A percentile compares a stretch with the other conserved stretches of the same genome.
These are phyloP conservation scores for Tricholoma hemisulphureum DNA, from an alignment of 768 basidiomycete species.

Conservation along the genomic window DNA sequence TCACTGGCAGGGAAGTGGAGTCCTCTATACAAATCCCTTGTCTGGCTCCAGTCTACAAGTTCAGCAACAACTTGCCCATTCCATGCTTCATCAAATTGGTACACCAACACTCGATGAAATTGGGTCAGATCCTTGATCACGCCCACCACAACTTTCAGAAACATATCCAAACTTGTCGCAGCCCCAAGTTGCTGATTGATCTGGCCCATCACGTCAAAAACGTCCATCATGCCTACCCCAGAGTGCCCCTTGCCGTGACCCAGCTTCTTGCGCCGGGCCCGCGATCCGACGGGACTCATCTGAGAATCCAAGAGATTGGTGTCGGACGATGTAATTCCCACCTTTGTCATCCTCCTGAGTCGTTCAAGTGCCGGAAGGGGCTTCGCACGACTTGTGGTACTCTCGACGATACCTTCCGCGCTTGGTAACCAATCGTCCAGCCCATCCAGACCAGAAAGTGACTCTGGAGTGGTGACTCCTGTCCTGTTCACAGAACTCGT, in stretches of 20 bases:
- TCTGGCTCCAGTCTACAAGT: conserved; percentile 73
- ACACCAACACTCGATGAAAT: conserved; percentile 79
- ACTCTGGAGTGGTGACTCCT: neutral
- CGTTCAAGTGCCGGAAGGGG: conserved; percentile 72
- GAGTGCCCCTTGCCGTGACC: conserved; percentile 14
- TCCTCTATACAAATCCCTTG: conserved; percentile 70
- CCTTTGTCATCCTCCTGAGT: conserved; percentile 47
- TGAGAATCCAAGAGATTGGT: neutral
- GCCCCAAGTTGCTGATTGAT: conserved; percentile 77
- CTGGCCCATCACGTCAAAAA: conserved; percentile 74
- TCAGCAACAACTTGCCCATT: conserved; percentile 80
- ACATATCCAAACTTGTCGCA: conserved; percentile 62
- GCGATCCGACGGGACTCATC: conserved; percentile 1
- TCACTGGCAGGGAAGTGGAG: conserved; percentile 70
- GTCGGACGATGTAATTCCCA: conserved; percentile 10
- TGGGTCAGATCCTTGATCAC: conserved; percentile 74
- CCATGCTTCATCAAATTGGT: conserved; percentile 80
- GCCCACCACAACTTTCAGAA: conserved; percentile 72
- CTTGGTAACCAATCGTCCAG: conserved; percentile 42
- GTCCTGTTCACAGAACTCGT: neutral
- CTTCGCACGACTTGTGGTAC: conserved; percentile 65
- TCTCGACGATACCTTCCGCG: conserved; percentile 63
- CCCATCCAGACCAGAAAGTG: conserved; percentile 8
- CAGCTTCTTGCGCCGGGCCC: conserved; percentile 15
- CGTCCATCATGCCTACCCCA: conserved; percentile 68